Conservation (phyloP, 164 flowering plant species). For the Cinnamomum micranthum region DNA sequence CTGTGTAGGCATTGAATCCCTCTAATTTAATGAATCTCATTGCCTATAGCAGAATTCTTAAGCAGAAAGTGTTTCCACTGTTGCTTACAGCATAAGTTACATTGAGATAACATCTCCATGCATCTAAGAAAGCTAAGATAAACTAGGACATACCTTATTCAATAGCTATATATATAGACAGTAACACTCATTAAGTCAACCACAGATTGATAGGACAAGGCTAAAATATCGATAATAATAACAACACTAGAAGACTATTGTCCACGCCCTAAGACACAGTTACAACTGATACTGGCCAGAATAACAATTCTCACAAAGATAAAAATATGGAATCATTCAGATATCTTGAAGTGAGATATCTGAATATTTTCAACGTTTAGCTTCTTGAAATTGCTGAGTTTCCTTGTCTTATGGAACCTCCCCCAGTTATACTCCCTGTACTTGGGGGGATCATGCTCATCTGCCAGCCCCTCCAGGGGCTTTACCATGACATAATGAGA, state of each 20-base stretch:
- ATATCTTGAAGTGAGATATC: conserved; percentile 31
- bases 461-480: conserved; percentile 47
- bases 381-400: conserved; percentile 41
- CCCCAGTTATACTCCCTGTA: conserved; percentile 44
- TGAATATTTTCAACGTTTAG: conserved; percentile 40
- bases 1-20: too few species aligned
- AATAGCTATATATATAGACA: too few species aligned
- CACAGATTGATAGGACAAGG: too few species aligned
- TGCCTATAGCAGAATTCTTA: too few species aligned
- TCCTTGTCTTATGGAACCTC: conserved; percentile 27
- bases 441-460: conserved; percentile 24
- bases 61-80: too few species aligned
- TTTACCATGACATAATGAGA: conserved; percentile 37
- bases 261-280: not conserved
- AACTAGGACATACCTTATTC: too few species aligned
- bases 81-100: too few species aligned
- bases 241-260: not conserved
- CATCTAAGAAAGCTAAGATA: too few species aligned
- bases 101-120: too few species aligned
- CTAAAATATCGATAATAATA: too few species aligned
- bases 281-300: not conserved
- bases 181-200: too few species aligned
- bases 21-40: too few species aligned
- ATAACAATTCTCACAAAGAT: not conserved
- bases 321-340: not conserved